These are phyloP conservation scores for Cyamopsis tetragonoloba DNA, from an alignment of 306 rosid species.

Conservation along the genomic window DNA sequence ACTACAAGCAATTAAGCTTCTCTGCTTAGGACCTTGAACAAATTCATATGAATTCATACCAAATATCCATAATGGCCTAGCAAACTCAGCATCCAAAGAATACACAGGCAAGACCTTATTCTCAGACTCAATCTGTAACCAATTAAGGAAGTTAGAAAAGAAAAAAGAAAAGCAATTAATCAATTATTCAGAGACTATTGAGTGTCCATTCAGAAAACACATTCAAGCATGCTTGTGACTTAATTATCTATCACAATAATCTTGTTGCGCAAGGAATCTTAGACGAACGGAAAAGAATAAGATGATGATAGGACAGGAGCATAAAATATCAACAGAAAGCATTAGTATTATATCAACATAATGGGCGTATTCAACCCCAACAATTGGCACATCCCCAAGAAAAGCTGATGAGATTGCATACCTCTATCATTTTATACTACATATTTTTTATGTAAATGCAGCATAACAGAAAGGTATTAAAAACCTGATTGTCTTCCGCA, in stretches of 20 bases:
- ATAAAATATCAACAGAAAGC: not conserved
- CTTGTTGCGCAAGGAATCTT: not conserved
- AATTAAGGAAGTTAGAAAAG: slow-evolving; percentile 7
- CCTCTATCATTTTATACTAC: not conserved
- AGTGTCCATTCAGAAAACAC: slow-evolving; percentile 3
- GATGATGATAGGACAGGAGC: not conserved
- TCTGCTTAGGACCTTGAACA: slow-evolving; percentile 36
- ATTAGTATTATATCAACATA: not conserved
- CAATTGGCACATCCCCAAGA: not conserved
- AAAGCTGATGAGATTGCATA: not conserved
- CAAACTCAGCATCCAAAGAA: slow-evolving; percentile 80
- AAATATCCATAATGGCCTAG: slow-evolving; percentile 79
- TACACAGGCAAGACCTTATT: slow-evolving; percentile 63
- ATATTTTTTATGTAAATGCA: not conserved
- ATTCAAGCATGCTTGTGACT: slow-evolving; percentile 21
- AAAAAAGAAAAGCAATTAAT: not conserved
- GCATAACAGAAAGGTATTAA: not conserved
- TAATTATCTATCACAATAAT: not conserved
- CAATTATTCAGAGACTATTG: not conserved
- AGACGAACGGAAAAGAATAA: not conserved
- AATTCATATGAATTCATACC: slow-evolving; percentile 86
- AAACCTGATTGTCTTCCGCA: not conserved
- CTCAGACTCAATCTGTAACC: slow-evolving; percentile 66
- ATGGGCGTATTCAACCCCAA: not conserved
- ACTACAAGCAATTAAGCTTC: slow-evolving; percentile 68